Percentiles rank a stretch among this genome's conserved stretches.
These are phyloP conservation scores for Ailanthus altissimus DNA, from an alignment of 345 rosid species.

Conservation along the genomic window DNA sequence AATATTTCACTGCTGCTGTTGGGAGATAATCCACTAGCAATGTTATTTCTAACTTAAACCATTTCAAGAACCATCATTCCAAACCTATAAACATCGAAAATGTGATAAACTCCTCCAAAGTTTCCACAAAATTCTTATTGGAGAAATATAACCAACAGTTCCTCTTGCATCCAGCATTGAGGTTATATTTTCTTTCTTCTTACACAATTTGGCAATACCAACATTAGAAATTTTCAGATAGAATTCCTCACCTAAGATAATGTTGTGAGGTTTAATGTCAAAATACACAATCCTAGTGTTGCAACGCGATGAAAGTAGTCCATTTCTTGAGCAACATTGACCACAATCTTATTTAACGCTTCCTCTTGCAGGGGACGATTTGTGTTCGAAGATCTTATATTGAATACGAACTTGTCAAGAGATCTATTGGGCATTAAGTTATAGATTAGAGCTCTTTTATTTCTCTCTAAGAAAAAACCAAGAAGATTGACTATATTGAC, in stretches of 20 bases:
- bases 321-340: conserved; percentile 20
- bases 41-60: background rate
- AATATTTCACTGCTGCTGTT: background rate
- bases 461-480: conserved; percentile 43
- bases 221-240: conserved; percentile 27
- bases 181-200: conserved; percentile 19
- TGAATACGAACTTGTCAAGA: conserved; percentile 21
- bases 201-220: conserved; percentile 26
- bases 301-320: conserved; percentile 25
- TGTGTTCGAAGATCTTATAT: background rate
- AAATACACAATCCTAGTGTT: conserved; percentile 31
- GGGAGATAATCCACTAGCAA: background rate
- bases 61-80: conserved; percentile 7
- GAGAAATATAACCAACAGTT: conserved; percentile 25
- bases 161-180: conserved; percentile 25
- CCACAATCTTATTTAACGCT: conserved; percentile 18
- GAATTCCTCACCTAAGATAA: conserved; percentile 21
- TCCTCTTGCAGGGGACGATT: conserved; percentile 16
- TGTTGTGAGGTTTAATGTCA: conserved; percentile 32
- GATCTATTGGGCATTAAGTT: conserved; percentile 42
- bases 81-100: background rate
- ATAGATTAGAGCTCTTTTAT: conserved; percentile 31
- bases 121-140: conserved; percentile 24
- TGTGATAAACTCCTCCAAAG: conserved; percentile 6
- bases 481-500: conserved; percentile 33